Conservation (phyloP, 1,139 yeast genomes). For the Magnusiomyces ingens region DNA sequence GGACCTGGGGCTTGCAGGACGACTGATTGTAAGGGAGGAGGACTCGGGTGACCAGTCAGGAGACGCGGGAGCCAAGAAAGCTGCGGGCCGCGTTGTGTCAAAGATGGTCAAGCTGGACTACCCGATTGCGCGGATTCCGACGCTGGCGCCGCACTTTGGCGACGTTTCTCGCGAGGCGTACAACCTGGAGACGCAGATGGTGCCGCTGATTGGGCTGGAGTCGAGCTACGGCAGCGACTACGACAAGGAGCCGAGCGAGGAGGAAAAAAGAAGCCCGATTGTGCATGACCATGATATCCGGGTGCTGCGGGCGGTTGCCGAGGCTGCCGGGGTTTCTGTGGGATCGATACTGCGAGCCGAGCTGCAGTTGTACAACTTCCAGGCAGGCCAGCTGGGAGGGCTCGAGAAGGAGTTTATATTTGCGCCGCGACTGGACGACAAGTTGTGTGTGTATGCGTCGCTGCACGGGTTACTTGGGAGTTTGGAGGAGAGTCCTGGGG, state of each 20-base stretch:
- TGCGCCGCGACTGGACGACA: conserved; percentile 81
- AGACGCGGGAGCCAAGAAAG: no score
- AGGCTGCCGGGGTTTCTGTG: conserved; percentile 45
- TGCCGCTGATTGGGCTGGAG: conserved; percentile 67
- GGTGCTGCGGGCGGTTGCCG: conserved; percentile 59
- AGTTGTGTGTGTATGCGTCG: conserved; percentile 78
- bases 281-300: conserved; percentile 63
- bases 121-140: conserved; percentile 80
- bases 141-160: conserved; percentile 83
- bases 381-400: conserved; percentile 75
- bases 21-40: conserved; percentile 50
- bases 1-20: conserved; percentile 79
- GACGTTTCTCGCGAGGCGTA: conserved; percentile 65
- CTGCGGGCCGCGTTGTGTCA: conserved; percentile 37
- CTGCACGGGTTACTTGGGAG: conserved; percentile 47
- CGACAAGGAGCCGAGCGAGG: conserved; percentile 32
- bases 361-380: conserved; percentile 70
- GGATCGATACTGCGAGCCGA: conserved; percentile 74
- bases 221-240: conserved; percentile 9
- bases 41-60: no score
- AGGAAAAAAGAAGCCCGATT: conserved; percentile 46
- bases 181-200: conserved; percentile 73
- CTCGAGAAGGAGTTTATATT: conserved; percentile 76
- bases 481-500: conserved; percentile 39
- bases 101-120: conserved; percentile 65